These are phyloP conservation scores for Blastocystis sp. DNA, from an alignment of 352 stramenopile genomes.

Conservation along the genomic window DNA sequence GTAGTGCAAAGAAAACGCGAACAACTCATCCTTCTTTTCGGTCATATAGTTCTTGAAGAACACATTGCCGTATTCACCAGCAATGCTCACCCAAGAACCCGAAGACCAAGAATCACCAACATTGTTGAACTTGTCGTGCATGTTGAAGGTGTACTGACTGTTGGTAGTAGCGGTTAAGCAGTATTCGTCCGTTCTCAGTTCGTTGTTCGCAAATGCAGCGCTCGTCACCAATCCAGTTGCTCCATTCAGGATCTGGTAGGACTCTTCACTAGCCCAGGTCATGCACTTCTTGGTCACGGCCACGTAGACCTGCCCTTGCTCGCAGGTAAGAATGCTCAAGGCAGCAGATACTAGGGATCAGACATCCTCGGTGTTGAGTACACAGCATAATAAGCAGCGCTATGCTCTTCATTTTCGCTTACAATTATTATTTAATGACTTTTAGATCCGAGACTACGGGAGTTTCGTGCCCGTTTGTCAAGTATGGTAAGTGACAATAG, in stretches of 20 bases:
- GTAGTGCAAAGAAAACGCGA: neutral
- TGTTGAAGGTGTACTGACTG: no score
- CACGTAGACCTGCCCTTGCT: neutral
- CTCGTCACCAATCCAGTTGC: neutral
- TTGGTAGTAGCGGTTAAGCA: neutral
- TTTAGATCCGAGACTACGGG: no score
- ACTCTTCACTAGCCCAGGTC: neutral
- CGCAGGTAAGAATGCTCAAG: neutral
- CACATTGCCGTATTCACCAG: no score
- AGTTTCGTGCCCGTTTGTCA: no score
- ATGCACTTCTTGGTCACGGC: constrained; percentile 9
- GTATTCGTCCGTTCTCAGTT: neutral
- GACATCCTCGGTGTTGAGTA: no score
- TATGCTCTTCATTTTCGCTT: no score
- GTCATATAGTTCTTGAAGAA: neutral
- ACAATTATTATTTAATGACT: no score
- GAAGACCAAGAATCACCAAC: neutral
- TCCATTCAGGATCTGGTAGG: neutral
- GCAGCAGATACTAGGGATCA: no score
- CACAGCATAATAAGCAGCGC: no score
- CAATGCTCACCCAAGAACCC: no score
- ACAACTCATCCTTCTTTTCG: neutral
- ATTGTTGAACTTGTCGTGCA: neutral
- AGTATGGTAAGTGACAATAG: no score
- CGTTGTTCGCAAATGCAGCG: constrained; percentile 9